Evolutionary conservation across 306 rosid species (phyloP), one percentile per base, ranked within the genome.

Genomic region (Corylus heterophylla): DNA sequence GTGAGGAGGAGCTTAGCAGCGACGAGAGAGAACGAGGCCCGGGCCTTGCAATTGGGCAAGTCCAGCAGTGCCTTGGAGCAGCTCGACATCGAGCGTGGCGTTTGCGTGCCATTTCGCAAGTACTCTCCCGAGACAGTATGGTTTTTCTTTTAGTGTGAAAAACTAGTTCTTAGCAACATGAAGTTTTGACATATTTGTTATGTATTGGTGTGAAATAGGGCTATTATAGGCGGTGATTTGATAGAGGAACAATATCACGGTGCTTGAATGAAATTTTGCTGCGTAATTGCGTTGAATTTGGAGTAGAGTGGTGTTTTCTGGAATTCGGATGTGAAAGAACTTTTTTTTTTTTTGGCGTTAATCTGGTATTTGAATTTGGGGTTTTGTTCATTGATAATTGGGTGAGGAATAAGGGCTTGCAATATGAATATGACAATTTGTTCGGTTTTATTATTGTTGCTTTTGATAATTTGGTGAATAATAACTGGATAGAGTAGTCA

Each of bases 31-130:
- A 72, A 49, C 59, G 72, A 78, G 62, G 56, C 73, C 49, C 67
- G 71, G 48, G 80, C 68, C 2, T 77, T 66, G 84, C 76, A 74
- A 54, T 2, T 42, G 80, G 76, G 77, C 42, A 90, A 86, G 55
- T 69, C 92, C 7, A 90, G 85, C 83, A 78, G 83, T 80, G 99
- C 99, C 58, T 76, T 96, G 85, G 98, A 96, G 87, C 97, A 83
- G 90, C 99, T 93, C 44, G 99, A 96, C 39, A 79, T 96, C 82
- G 99, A 96, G 87, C 99, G 99, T 10, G 99, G 99, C 31, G 99
- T 96, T 20, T 93, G 99, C 74, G 74, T 91, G 62, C 99, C 99
- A 25, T 96, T 90, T 85, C 97, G 97, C 90, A 95, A 95, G 90
- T 95, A 95, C 83, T 85, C 97, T 78, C 99, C 99, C 20, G 92